Conservation (phyloP, 1,139 yeast species). For the Taphrina confusa region DNA sequence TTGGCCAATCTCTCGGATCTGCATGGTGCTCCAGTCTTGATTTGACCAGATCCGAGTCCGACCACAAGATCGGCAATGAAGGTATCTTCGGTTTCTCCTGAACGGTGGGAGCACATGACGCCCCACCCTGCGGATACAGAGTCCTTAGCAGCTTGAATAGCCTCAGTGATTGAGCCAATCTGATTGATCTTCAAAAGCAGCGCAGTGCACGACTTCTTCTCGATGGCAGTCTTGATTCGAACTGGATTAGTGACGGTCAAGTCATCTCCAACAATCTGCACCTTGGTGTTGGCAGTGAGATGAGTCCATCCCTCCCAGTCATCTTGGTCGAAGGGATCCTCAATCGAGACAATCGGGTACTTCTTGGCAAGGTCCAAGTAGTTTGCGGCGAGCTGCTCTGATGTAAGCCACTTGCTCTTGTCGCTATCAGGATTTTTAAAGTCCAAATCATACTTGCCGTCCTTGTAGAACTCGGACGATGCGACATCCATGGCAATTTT, state of each 20-base stretch:
- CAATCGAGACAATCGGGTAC: conserved; percentile 95
- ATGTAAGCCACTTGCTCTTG: conserved; percentile 82
- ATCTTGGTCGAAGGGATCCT: conserved; percentile 98
- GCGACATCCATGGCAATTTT: conserved; percentile 93
- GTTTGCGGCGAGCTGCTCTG: conserved; percentile 78
- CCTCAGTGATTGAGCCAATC: conserved; percentile 86
- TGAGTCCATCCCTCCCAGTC: conserved; percentile 98
- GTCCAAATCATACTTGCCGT: conserved; percentile 93
- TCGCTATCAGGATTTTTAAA: conserved; percentile 94
- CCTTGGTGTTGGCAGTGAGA: conserved; percentile 68
- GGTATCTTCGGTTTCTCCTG: conserved; percentile 99
- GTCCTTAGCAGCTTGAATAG: conserved; percentile 88
- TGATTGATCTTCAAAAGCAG: conserved; percentile 89
- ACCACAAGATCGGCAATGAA: conserved; percentile 95
- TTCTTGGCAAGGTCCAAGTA: conserved; percentile 74
- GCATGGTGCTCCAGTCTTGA: conserved; percentile 99
- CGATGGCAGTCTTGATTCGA: conserved; percentile 91
- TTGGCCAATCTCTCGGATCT: conserved; percentile 99
- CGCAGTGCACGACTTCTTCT: conserved; percentile 90
- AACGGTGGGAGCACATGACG: conserved; percentile 97
- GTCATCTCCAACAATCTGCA: conserved; percentile 95
- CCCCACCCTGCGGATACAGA: conserved; percentile 94
- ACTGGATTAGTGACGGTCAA: conserved; percentile 95
- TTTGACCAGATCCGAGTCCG: conserved; percentile 96
- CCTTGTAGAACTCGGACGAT: conserved; percentile 93